Percentiles rank a stretch among this genome's conserved stretches.
phyloP scores from a whole-genome alignment of 169 alveolate species.

The Ichthyophthirius multifiliis region DNA sequence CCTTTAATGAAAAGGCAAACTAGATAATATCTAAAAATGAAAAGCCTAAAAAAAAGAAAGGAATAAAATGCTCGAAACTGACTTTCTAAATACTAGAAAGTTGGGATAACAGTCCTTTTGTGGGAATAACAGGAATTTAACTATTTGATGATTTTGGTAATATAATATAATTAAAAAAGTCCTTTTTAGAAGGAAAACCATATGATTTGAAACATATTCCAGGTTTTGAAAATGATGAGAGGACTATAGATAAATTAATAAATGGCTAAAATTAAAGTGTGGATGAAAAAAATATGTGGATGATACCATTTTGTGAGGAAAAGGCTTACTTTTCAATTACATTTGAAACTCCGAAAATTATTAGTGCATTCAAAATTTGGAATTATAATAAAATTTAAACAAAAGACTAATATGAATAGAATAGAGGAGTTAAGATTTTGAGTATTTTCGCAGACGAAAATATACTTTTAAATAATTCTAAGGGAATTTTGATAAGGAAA shows the following conservation, averaged over 20 bases:
- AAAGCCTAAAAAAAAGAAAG: slow-evolving; percentile 3
- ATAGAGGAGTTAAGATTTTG: slow-evolving; percentile 63
- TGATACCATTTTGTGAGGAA: slow-evolving; percentile 58
- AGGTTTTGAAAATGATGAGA: slow-evolving; percentile 59
- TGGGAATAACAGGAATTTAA: slow-evolving; percentile 68
- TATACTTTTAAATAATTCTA: slow-evolving; percentile 35
- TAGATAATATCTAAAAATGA: no score
- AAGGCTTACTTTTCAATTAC: slow-evolving; percentile 42
- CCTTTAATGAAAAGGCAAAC: no score
- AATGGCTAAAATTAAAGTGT: slow-evolving; percentile 48
- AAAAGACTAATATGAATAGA: slow-evolving; percentile 27
- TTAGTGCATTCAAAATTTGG: slow-evolving; percentile 56
- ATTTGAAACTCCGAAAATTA: slow-evolving; percentile 18
- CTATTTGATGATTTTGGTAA: slow-evolving; percentile 46
- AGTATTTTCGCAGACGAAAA: slow-evolving; percentile 47
- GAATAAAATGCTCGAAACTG: slow-evolving; percentile 10
- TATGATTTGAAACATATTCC: slow-evolving; percentile 63
- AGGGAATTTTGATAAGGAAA: slow-evolving; percentile 52
- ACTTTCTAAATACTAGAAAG: slow-evolving; percentile 29
- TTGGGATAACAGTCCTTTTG: slow-evolving; percentile 74
- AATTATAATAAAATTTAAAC: slow-evolving; percentile 66
- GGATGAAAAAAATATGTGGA: slow-evolving; percentile 72
- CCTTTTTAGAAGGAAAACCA: slow-evolving; percentile 56
- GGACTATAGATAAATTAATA: slow-evolving; percentile 59
- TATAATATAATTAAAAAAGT: slow-evolving; percentile 30